Evolutionary conservation across 2,329 filamentous ascomycete species (phyloP), one percentile per base, ranked within the genome.

Genomic region (Stemphylium beticola): DNA sequence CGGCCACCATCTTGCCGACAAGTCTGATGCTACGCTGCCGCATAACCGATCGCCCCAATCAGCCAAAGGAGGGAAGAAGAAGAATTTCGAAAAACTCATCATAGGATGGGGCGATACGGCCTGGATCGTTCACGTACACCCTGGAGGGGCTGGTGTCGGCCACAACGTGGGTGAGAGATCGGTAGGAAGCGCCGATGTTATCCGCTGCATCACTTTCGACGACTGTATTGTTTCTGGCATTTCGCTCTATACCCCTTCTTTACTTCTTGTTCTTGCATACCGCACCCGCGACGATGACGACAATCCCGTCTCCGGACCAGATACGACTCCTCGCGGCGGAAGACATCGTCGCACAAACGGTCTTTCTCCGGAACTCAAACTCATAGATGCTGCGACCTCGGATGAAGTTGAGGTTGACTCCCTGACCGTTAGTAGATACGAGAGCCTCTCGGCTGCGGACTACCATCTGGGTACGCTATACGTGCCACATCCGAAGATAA

Each of bases 151-250:
- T 38, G 86, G 86, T 4, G 77, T 84, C 41, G 89, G 86, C 29
- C 90, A 86, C 68, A 80, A 88, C 67, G 85, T 82, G 31, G 87
- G 87, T 44, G 88, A 92, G 69, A 87, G 83, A 68, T 87, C 85
- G 41, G 84, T 89, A 64, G 93, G 92, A 26, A 88, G 87, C 64
- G 93, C 92, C 44, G 92, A 97, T 73, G 93, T 98, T 72, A 87
- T 92, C 58, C 96, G 96, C 77, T 93, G 89, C 77, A 85, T 98
- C 77, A 90, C 92, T 70, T 96, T 82, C 65, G 75, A 95, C 77
- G 95, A 99, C 79, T 98, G 95, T 81, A 92, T 96, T 75, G 92
- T 99, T 81, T 96, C 95, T 73, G 95, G 95, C 69, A 89, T 99
- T 76, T 96, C 93, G 62, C 83, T 99, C 77, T 98, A 97, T 86